These are phyloP conservation scores for Rhizophagus prolifer DNA, from an alignment of 192 early-diverging fungal genomes.

Conservation along the genomic window DNA sequence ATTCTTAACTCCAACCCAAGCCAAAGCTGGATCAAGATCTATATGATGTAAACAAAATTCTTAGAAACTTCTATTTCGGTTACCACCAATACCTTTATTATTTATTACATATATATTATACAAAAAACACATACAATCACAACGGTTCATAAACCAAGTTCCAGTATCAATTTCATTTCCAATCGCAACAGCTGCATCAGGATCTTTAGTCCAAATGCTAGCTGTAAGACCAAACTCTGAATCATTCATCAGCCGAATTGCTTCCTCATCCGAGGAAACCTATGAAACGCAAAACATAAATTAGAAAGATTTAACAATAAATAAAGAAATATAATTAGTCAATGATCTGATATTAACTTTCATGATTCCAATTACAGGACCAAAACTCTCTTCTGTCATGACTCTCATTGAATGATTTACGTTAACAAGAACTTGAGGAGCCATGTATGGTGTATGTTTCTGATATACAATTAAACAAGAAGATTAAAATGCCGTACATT, in stretches of 20 bases:
- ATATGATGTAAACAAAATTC: neutral
- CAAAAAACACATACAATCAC: slow-evolving; percentile 50
- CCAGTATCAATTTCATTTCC: slow-evolving; percentile 70
- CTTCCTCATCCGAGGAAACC: slow-evolving; percentile 64
- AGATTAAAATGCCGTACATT: neutral
- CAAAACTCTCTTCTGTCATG: slow-evolving; percentile 85
- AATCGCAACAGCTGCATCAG: slow-evolving; percentile 57
- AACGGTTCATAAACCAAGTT: slow-evolving; percentile 84
- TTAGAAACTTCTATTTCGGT: neutral
- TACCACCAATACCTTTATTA: neutral
- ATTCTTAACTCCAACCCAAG: slow-evolving; percentile 82
- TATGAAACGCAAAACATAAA: neutral
- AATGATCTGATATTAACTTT: slow-evolving; percentile 39
- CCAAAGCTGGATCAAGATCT: slow-evolving; percentile 73
- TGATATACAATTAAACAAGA: slow-evolving; percentile 3
- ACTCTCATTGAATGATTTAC: slow-evolving; percentile 73
- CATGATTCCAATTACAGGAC: slow-evolving; percentile 79
- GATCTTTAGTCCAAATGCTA: slow-evolving; percentile 74
- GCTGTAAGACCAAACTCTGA: slow-evolving; percentile 76
- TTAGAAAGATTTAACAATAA: neutral
- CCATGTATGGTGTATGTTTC: slow-evolving; percentile 63
- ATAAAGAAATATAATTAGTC: neutral
- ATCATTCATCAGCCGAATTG: slow-evolving; percentile 79
- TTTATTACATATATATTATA: neutral
- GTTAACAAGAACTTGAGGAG: slow-evolving; percentile 73